phyloP scores from a whole-genome alignment of 2,329 filamentous ascomycete genomes.

The Alternaria postmessia region DNA sequence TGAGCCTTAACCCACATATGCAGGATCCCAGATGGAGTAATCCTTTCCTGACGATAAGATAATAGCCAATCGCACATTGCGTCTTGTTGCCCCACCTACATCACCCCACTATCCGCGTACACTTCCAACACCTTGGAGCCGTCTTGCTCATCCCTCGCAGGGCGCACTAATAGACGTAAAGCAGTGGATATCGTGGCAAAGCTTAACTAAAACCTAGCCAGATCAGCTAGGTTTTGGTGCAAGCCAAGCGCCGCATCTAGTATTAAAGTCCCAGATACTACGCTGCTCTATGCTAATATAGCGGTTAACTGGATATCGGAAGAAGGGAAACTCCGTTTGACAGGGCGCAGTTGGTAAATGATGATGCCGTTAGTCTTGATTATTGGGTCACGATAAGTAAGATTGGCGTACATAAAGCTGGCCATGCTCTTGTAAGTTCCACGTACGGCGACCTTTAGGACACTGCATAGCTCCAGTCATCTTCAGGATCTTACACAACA shows the following conservation, averaged over 20 bases:
- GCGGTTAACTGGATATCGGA: background rate
- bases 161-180: background rate
- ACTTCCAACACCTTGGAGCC: background rate
- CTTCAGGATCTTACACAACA: background rate
- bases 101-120: background rate
- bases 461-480: background rate
- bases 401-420: background rate
- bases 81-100: background rate
- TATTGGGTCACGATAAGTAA: background rate
- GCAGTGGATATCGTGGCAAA: background rate
- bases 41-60: conserved; percentile 12
- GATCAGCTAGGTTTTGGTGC: background rate
- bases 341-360: background rate
- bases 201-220: background rate
- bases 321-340: background rate
- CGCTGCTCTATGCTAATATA: background rate
- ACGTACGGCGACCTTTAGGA: background rate
- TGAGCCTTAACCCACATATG: background rate
- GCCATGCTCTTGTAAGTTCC: background rate
- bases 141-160: background rate
- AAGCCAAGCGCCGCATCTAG: background rate
- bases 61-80: background rate
- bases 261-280: background rate
- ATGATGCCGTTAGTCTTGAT: background rate
- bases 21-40: conserved; percentile 6